A percentile compares a stretch with the other conserved stretches of the same genome.
Conservation (phyloP, 1,284 basidiomycete genomes). For the Heterobasidion occidentale region DNA sequence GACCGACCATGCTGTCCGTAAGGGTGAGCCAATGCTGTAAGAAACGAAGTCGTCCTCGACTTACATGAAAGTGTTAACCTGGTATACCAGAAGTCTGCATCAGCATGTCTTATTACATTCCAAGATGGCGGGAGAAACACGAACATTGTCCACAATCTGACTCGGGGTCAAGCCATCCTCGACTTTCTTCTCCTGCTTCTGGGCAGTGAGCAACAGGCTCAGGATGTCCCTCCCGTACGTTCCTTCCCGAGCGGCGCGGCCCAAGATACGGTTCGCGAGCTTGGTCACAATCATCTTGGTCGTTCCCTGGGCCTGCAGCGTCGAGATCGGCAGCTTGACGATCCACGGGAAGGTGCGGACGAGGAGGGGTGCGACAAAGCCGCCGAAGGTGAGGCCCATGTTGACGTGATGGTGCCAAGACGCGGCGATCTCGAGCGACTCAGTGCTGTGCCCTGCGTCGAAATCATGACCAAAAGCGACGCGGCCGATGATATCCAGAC, state of each 20-base stretch:
- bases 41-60: neutral
- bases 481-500: constrained; percentile 16
- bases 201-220: neutral
- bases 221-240: neutral
- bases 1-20: constrained; percentile 14
- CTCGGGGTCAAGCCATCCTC: constrained; percentile 10
- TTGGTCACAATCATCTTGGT: constrained; percentile 14
- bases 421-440: constrained; percentile 14
- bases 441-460: constrained; percentile 14
- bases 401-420: constrained; percentile 12
- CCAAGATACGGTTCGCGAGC: neutral
- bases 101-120: neutral
- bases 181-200: constrained; percentile 5
- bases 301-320: constrained; percentile 17
- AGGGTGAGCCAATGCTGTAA: neutral
- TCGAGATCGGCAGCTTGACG: constrained; percentile 13
- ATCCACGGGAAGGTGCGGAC: neutral
- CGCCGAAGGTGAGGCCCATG: neutral
- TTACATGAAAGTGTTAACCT: constrained; percentile 16
- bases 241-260: neutral
- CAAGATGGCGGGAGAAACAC: neutral
- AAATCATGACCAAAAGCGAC: constrained; percentile 19
- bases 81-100: constrained; percentile 23
- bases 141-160: constrained; percentile 11
- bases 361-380: constrained; percentile 10